A percentile compares a stretch with the other conserved stretches of the same genome.
These are phyloP conservation scores for Lachnellula willkommii DNA, from an alignment of 2,329 filamentous ascomycete genomes.

Conservation along the genomic window DNA sequence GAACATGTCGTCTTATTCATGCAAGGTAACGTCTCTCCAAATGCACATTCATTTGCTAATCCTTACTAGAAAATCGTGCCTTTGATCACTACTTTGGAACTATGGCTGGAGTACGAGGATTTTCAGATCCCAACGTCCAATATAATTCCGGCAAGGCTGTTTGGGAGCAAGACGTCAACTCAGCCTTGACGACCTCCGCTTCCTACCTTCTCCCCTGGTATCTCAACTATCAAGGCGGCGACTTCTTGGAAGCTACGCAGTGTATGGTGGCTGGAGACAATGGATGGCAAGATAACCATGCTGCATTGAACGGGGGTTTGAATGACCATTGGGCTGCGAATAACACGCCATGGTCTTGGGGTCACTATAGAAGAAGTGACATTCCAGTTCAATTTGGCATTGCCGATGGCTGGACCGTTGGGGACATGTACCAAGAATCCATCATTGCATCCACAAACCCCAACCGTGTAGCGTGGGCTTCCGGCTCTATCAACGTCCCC, in stretches of 20 bases:
- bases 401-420: constrained; percentile 49
- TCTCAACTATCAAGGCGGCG: constrained; percentile 49
- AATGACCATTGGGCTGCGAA: constrained; percentile 50
- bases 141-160: constrained; percentile 33
- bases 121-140: constrained; percentile 51
- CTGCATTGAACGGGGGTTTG: constrained; percentile 44
- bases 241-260: constrained; percentile 46
- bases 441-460: constrained; percentile 42
- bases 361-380: constrained; percentile 45
- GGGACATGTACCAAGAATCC: constrained; percentile 40
- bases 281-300: constrained; percentile 47
- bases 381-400: constrained; percentile 51
- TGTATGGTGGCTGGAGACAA: constrained; percentile 50
- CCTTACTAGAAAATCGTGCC: constrained; percentile 16
- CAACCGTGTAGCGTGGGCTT: constrained; percentile 41
- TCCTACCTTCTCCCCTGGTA: constrained; percentile 48
- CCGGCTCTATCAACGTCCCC: constrained; percentile 41
- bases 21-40: constrained; percentile 38
- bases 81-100: constrained; percentile 44
- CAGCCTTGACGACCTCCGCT: constrained; percentile 33
- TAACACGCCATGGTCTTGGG: constrained; percentile 50
- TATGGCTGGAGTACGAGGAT: constrained; percentile 50
- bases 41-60: constrained; percentile 11
- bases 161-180: constrained; percentile 20
- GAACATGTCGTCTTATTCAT: constrained; percentile 55